Evolutionary conservation across 1,139 yeast genomes (phyloP).

Genomic region (Suhomyces anneliseae): DNA sequence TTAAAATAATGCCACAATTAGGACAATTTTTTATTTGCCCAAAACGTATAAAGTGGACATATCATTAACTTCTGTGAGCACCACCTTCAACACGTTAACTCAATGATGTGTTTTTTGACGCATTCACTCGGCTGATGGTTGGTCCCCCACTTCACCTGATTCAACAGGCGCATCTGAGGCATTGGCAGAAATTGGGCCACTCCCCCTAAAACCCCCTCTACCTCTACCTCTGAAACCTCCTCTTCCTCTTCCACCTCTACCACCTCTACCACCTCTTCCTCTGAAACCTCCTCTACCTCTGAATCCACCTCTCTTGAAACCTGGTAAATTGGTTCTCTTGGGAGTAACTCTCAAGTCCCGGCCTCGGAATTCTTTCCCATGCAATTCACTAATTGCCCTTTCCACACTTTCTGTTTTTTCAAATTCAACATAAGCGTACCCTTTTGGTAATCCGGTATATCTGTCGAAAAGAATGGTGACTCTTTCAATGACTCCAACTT

Average conservation of each 20-base stretch:
- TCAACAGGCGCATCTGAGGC: no score
- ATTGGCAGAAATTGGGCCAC: no score
- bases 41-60: no score
- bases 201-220: no score
- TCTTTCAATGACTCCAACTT: slow-evolving; percentile 37
- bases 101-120: no score
- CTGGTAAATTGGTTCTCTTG: slow-evolving; percentile 45
- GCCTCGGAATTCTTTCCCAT: slow-evolving; percentile 37
- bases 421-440: slow-evolving; percentile 48
- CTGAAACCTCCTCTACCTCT: slow-evolving; percentile 21
- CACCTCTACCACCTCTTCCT: slow-evolving; percentile 23
- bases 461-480: slow-evolving; percentile 43
- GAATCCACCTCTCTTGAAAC: slow-evolving; percentile 26
- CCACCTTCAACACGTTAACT: no score
- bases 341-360: slow-evolving; percentile 38
- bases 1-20: no score
- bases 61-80: no score
- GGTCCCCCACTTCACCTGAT: no score
- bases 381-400: slow-evolving; percentile 36
- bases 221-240: slow-evolving; percentile 21
- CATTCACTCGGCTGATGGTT: no score
- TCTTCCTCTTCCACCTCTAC: slow-evolving; percentile 21
- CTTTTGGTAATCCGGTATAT: slow-evolving; percentile 42
- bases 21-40: no score
- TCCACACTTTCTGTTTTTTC: slow-evolving; percentile 28